Evolutionary conservation across 2,329 filamentous ascomycete species (phyloP), one percentile per base, ranked within the genome.

Genomic region (Apiospora saccharicola): DNA sequence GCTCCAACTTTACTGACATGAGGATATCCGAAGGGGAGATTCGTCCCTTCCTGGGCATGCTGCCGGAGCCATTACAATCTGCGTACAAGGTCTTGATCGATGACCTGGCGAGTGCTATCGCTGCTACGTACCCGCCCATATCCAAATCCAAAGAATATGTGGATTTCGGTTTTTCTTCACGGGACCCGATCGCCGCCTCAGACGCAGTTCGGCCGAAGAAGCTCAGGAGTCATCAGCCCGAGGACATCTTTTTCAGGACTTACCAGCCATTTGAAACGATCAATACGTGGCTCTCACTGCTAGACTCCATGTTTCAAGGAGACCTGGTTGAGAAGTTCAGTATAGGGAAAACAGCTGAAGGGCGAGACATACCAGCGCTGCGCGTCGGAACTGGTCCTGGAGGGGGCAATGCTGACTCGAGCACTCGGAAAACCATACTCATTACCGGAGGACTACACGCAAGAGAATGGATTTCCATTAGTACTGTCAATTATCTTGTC

Each of bases 401-500:
- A 44, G 68, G 71, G 84, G 87, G 71, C 83, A 70, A 71, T 44
- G 72, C 87, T 8, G 77, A 83, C 2, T 79, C 81, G 4, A 78
- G 79, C 16, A 87, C 85, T 6, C 90, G 93, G 69, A 94, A 94
- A 80, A 96, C 94, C 0, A 90, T 98, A 72, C 85, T 98, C 69
- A 86, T 99, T 26, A 91, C 91, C 4, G 96, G 94, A 71, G 96
- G 96, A 68, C 87, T 93, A n/a, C 96, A 98, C 81, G 96, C 95
- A 3, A 90, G 96, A 49, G 96, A 99, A 85, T 99, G 96, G 96
- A 97, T 99, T 75, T 94, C 94, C 67, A 95, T 93, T 0, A 96
- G 92, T 78, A 97, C 95, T 0, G 94, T 97, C 70, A 97, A 93
- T 78, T 98, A 97, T 78, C 85, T 98, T 43, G 94, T 96, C 13